Conservation (phyloP, 805 yeast species). For the Wickerhamiella sergipiensis region DNA sequence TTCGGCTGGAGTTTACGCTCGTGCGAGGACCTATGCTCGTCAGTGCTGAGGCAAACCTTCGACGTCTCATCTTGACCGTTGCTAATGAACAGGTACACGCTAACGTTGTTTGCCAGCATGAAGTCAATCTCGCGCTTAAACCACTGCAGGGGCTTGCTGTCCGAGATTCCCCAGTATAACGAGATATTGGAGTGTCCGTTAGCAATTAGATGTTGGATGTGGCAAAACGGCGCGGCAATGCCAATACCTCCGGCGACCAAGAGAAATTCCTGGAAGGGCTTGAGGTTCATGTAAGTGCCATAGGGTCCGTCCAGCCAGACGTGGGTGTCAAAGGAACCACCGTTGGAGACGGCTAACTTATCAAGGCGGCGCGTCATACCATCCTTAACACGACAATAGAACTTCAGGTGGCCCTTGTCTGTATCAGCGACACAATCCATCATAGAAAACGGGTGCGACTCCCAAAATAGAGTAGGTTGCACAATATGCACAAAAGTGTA, state of each 20-base stretch:
- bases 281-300: conserved; percentile 32
- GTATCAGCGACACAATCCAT: conserved; percentile 1
- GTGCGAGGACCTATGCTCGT: not conserved
- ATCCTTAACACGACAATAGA: conserved; percentile 26
- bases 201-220: conserved; percentile 26
- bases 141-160: conserved; percentile 38
- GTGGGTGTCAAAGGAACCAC: conserved; percentile 17
- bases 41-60: not conserved
- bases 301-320: conserved; percentile 52
- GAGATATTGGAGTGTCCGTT: conserved; percentile 12
- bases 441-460: conserved; percentile 56
- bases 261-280: conserved; percentile 27
- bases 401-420: conserved; percentile 12
- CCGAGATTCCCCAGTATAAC: conserved; percentile 54
- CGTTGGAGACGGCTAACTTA: conserved; percentile 21
- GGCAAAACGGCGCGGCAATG: conserved; percentile 39
- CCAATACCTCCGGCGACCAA: conserved; percentile 51
- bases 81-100: conserved; percentile 5
- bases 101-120: conserved; percentile 15
- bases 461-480: conserved; percentile 42
- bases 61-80: not conserved
- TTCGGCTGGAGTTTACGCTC: not conserved
- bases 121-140: conserved; percentile 30
- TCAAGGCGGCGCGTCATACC: conserved; percentile 40
- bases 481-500: conserved; percentile 38